Base-by-base conservation (phyloP, 176 grass and related monocot species). In the Avena sativa region DNA sequence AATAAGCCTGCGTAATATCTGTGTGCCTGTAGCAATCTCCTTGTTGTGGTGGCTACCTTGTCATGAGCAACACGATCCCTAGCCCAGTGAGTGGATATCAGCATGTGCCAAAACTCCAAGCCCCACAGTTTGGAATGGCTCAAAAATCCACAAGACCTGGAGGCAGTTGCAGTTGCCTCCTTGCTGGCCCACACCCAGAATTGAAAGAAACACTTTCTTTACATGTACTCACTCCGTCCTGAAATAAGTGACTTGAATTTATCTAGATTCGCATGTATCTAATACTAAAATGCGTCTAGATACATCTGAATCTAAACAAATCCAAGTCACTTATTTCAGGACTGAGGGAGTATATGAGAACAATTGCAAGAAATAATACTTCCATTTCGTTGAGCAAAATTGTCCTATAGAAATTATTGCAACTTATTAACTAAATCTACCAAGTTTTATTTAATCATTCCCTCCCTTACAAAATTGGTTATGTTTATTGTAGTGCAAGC, bases 401-500 rank as follows among this genome's bases (percentile, higher is more conserved):
- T 62, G 64, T 47, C 78, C 23, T 65, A 65, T 17, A 34, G 1
- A 68, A 75, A 34, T 62, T 76, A 19, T 51, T 76, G 58, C 26
- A 76, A 10, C 83, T 12, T 48, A 9, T 73, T 52, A 63, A 36
- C 7, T 79, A 56, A 79, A 58, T 86, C 4, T 38, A 23, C 25
- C 12, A 23, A 66, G 4, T 65, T 76, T 21, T 55, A 38, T 36
- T 65, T 26, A 58, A 61, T 15, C 26, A 46, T 62, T 76, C 63
- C 5, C 51, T 44, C 4, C 15, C 59, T 87, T 0, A 30, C 55
- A 67, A 5, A 84, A 19, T 71, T 78, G 5, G 48, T 51, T 64
- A 16, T 85, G 25, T 53, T 76, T 53, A 76, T 79, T 91, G 81
- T 80, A 98, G 94, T 86, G 59, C 77, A 86, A 87, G 64, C 79